Base-by-base conservation (phyloP, 257 asterid genomes). In the Anisodus acutangulus region DNA sequence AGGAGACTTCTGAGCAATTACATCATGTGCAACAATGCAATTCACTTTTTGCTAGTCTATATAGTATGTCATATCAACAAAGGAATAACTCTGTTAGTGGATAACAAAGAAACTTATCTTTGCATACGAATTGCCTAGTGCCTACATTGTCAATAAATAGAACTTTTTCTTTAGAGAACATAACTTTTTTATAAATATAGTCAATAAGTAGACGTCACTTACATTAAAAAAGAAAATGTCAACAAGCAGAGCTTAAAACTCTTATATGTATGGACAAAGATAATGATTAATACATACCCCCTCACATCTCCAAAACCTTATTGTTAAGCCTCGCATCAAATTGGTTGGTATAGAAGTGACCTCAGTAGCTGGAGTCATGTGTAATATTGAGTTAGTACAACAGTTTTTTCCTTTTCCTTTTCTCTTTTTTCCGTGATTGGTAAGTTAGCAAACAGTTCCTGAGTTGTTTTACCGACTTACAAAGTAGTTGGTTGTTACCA, bases 291-390 rank as follows among this genome's bases (percentile, higher is more conserved):
- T 1, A 31, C 8, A 8, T 26, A 69, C 78, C 49, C 69, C 64
- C 81, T 78, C 81, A 26, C 62, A 78, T 78, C 64, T 78, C 45
- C 22, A 26, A 78, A 31, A 53, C 47, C 81, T 78, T 53, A 76
- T 51, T 7, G 63, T 51, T 76, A 51, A 26, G 64, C 63, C 49
- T 13, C 49, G 0, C 81, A 54, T 13, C 49, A 53, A 47, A 53
- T 78, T 53, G 31, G 26, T 7, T 53, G 15, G 64, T 26, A 76
- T 76, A 26, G 15, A 74, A 76, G 15, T 22, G 81, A 51, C 45
- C 64, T 7, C 15, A 12, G 45, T 78, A 78, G 47, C 6, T 22
- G 64, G 81, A 53, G 10, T 15, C 47, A 51, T 13, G 49, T 15
- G 4, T 53, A 26, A 12, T 26, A 53, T 26, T 26, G 26, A 78